A percentile compares a stretch with the other conserved stretches of the same genome.
These are phyloP conservation scores for Penicillium sp. DNA, from an alignment of 2,329 filamentous ascomycete species.

Conservation along the genomic window DNA sequence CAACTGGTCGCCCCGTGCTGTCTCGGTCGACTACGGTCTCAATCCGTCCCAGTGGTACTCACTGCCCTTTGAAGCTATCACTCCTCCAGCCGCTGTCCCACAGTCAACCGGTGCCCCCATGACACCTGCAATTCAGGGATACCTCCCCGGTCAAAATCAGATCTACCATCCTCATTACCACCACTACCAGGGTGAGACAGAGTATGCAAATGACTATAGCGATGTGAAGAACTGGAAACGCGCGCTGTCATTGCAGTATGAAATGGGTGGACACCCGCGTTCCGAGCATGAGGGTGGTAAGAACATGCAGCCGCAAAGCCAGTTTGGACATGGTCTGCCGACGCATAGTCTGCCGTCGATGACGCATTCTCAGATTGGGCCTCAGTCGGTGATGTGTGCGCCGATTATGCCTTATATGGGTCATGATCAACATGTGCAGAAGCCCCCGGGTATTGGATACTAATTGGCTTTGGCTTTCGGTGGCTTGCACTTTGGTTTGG, in stretches of 20 bases:
- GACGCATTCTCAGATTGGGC: slow-evolving; percentile 23
- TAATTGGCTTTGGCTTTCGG: slow-evolving; percentile 3
- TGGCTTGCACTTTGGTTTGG: too few species aligned
- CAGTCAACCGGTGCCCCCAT: slow-evolving; percentile 27
- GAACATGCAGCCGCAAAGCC: slow-evolving; percentile 1
- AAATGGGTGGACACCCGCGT: slow-evolving; percentile 14
- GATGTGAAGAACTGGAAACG: slow-evolving; percentile 31
- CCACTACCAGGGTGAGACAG: slow-evolving; percentile 15
- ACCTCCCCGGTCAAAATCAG: slow-evolving; percentile 19
- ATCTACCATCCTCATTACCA: slow-evolving; percentile 24
- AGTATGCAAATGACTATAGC: slow-evolving; percentile 20
- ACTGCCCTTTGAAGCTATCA: slow-evolving; percentile 27
- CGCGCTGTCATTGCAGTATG: slow-evolving; percentile 29
- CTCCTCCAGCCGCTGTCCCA: slow-evolving; percentile 20
- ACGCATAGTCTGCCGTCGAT: slow-evolving; percentile 19
- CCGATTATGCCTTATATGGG: slow-evolving; percentile 29
- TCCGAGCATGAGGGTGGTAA: slow-evolving; percentile 13
- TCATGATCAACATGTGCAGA: slow-evolving; percentile 21
- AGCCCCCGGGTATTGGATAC: slow-evolving; percentile 25
- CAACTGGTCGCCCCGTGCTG: slow-evolving; percentile 17
- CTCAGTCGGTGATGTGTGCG: slow-evolving; percentile 29
- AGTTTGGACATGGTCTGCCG: slow-evolving; percentile 12
- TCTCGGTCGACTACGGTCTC: slow-evolving; percentile 23
- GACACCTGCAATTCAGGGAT: slow-evolving; percentile 21
- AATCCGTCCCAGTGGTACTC: slow-evolving; percentile 31